Base-by-base conservation (phyloP, 1,139 yeast species). In the Yamadazyma conglobata region DNA sequence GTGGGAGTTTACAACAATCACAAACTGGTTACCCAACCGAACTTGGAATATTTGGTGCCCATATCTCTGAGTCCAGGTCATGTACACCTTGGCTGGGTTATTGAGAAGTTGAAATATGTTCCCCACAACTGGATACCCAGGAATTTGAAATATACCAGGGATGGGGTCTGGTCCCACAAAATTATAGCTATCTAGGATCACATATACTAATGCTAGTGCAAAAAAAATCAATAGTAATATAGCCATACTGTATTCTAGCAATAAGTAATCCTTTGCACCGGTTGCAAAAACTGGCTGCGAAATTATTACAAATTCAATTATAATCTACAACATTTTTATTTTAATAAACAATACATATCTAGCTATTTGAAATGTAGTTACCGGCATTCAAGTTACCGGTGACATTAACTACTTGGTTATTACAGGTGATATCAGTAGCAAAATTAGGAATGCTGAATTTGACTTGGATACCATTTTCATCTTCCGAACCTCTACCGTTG, bases 391-490 rank as follows among this genome's bases (percentile, higher is more conserved):
- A 27, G 23, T 43, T 44, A 19, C 43, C 40, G 6, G 41, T 36
- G 12, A 36, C 27, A 18, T 41, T 39, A 7, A 39, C 44, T 3
- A 28, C 24, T 17, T 41, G 38, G 11, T 31, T 37, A 20, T 39
- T 37, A 23, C 43, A 34, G 4, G 33, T 30, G 20, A 39, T 27
- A 18, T 25, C 30, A 15, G 24, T 24, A 10, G 21, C 23, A 13
- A 64, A 58, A 32, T 62, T 56, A 15, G 46, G 45, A 11, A 65
- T 48, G 22, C 54, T 64, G 56, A 81, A 83, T 52, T 79, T 77
- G 30, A 80, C 64, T 48, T 79, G 83, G 25, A 79, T 77, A 20
- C 95, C 95, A 31, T 77, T 70, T 25, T 73, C 77, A 26, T 84
- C 71, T 54, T 82, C 91, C 8, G 60, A 60, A 4, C 84, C 89